phyloP scores from a whole-genome alignment of 2,329 filamentous ascomycete genomes.

The Microcyclospora tardicrescens region DNA sequence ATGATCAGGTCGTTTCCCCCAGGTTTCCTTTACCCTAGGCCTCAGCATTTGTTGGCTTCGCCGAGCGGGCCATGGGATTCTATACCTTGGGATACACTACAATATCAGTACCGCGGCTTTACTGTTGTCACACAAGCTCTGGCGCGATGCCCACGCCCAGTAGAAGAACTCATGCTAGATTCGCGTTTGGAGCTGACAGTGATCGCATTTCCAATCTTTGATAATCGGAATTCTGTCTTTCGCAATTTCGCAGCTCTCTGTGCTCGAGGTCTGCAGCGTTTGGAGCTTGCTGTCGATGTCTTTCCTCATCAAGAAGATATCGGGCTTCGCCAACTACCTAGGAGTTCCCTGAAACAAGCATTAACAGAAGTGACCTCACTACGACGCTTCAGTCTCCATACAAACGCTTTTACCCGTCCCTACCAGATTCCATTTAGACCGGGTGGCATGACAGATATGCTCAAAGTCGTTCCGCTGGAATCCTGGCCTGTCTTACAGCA shows the following conservation, averaged over 20 bases:
- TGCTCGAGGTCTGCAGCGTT: neutral
- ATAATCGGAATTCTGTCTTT: neutral
- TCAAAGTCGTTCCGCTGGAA: neutral
- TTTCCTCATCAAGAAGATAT: neutral
- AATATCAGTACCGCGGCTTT: neutral
- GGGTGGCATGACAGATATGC: neutral
- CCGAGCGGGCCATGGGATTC: too few relatives aligned
- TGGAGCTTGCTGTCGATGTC: neutral
- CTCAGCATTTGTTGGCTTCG: too few relatives aligned
- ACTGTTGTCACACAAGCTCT: neutral
- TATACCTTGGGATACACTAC: neutral
- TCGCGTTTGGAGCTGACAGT: neutral
- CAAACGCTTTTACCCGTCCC: neutral
- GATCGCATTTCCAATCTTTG: neutral
- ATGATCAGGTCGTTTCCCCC: neutral
- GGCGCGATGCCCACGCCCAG: neutral
- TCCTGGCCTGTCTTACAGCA: neutral
- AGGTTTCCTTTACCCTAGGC: neutral
- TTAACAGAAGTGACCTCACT: neutral
- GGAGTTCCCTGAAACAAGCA: neutral
- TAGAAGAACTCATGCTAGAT: neutral
- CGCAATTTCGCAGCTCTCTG: neutral
- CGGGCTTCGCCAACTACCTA: neutral
- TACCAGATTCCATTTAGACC: neutral
- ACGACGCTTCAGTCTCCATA: neutral